Conservation (phyloP, 345 rosid genomes). For the Carallia brachiata region DNA sequence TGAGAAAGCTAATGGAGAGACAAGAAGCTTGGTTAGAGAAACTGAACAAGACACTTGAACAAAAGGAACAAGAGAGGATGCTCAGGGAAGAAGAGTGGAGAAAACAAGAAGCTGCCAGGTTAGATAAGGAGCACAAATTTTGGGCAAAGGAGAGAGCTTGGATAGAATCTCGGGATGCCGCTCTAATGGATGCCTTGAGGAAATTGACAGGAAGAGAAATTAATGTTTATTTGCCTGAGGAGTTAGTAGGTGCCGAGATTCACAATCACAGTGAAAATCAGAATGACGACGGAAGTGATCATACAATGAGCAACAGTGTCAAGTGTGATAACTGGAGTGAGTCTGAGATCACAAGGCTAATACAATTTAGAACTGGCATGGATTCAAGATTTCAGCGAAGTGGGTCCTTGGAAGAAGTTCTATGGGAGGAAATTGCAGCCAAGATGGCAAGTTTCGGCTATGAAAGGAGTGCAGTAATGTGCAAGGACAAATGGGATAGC, state of each 20-base stretch:
- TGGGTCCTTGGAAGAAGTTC: slow-evolving; percentile 36
- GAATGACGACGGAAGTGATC: slow-evolving; percentile 38
- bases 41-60: slow-evolving; percentile 63
- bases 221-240: slow-evolving; percentile 33
- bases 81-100: slow-evolving; percentile 77
- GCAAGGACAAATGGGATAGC: slow-evolving; percentile 61
- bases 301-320: slow-evolving; percentile 24
- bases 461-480: slow-evolving; percentile 42
- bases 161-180: slow-evolving; percentile 82
- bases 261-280: slow-evolving; percentile 32
- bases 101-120: slow-evolving; percentile 52
- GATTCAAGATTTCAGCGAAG: slow-evolving; percentile 47
- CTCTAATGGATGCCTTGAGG: slow-evolving; percentile 72
- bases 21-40: slow-evolving; percentile 84
- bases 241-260: slow-evolving; percentile 27
- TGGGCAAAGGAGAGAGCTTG: slow-evolving; percentile 91
- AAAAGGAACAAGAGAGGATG: slow-evolving; percentile 64
- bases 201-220: slow-evolving; percentile 47
- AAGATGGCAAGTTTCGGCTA: slow-evolving; percentile 53
- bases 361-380: slow-evolving; percentile 51
- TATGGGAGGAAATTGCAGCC: slow-evolving; percentile 50
- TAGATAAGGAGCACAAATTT: slow-evolving; percentile 56
- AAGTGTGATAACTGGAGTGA: slow-evolving; percentile 43
- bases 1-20: slow-evolving; percentile 77
- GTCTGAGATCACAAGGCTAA: slow-evolving; percentile 49